Conservation (phyloP, 192 early-diverging fungal species). For the Mycoemilia scoparia region DNA sequence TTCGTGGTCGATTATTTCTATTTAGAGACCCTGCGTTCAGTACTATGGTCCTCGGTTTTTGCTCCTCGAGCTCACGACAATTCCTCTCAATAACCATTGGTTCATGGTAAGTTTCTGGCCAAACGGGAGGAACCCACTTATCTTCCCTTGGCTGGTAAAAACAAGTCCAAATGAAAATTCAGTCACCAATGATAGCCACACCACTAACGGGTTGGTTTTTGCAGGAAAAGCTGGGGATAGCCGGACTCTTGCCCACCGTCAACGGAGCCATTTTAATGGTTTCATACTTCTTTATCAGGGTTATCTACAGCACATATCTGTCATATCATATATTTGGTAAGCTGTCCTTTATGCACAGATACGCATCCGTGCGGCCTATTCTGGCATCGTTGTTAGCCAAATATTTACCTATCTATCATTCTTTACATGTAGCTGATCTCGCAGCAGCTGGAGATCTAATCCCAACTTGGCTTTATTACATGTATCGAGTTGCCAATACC, state of each 20-base stretch:
- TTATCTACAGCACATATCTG: constrained; percentile 60
- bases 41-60: constrained; percentile 78
- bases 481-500: constrained; percentile 22
- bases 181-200: no score
- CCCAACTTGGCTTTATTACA: constrained; percentile 13
- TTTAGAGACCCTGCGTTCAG: constrained; percentile 60
- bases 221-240: constrained; percentile 73
- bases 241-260: constrained; percentile 59
- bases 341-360: background rate
- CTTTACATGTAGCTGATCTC: no score
- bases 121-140: no score
- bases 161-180: no score
- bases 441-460: constrained; percentile 13
- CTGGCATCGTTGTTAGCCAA: no score
- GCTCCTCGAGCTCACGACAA: constrained; percentile 80
- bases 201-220: no score
- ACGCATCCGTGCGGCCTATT: background rate
- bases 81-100: constrained; percentile 87
- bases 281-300: constrained; percentile 55
- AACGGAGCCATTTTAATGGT: constrained; percentile 65
- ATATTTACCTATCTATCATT: no score
- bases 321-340: constrained; percentile 33
- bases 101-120: no score
- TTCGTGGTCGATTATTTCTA: background rate
- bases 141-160: no score